Evolutionary conservation across 305 asterid species (phyloP), one percentile per base, ranked within the genome.

Genomic region (Ajuga reptans): DNA sequence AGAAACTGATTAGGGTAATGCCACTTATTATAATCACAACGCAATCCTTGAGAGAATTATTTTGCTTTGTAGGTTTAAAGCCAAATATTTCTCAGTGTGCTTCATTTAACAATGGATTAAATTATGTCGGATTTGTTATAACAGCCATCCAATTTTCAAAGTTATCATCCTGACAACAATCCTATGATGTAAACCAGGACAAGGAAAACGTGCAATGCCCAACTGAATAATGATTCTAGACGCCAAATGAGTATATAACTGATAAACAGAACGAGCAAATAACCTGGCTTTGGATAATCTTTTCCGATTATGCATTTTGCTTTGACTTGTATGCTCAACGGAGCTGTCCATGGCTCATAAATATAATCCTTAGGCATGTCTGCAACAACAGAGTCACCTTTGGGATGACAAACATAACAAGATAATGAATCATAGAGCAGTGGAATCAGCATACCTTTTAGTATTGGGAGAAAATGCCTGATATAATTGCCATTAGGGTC

Each of bases 251-350:
- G 62, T 50, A 49, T 46, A 52, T 29, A 14, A 52, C 17, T 41
- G 36, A 63, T 15, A 51, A 58, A 34, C 43, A 45, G 51, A 43
- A 41, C 14, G 67, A 50, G 77, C 16, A 69, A 67, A 3, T 50
- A 50, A 91, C 98, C 97, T 83, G 98, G 98, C 74, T 86, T 88
- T 61, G 98, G 98, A 80, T 92, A 92, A 83, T 92, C 98, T 79
- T 86, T 77, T 60, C 97, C 98, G 21, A 88, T 74, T 53, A 92
- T 82, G 82, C 98, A 92, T 72, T 82, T 85, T 52, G 95, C 97
- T 80, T 88, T 90, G 5, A 72, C 82, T 75, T 92, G 97, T 66
- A 90, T 63, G 83, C 89, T 80, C 51, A 74, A 51, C 56, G 98
- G 98, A 79, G 98, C 97, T 51, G 85, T 80, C 98, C 97, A 92